Conservation (phyloP, 495 filamentous ascomycete species). For the Neurospora sp. region DNA sequence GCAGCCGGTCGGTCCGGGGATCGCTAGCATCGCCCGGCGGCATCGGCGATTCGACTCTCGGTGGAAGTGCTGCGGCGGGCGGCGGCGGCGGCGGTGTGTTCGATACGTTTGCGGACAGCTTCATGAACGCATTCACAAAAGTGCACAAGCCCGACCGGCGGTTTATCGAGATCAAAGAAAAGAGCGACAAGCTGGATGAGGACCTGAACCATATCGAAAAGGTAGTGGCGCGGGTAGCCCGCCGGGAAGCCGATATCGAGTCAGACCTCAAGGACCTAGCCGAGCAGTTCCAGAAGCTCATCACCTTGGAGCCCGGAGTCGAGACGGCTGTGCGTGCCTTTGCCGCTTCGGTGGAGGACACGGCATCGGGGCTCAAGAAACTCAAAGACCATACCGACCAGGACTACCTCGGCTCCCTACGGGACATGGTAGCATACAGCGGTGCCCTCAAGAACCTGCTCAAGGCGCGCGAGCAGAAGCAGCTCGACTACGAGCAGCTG, state of each 20-base stretch:
- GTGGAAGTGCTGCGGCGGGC: conserved; percentile 9
- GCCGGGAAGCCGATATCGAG: conserved; percentile 82
- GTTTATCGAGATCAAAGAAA: conserved; percentile 89
- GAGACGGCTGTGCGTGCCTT: conserved; percentile 73
- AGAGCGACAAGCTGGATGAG: conserved; percentile 89
- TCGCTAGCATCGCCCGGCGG: conserved; percentile 32
- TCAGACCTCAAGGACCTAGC: conserved; percentile 81
- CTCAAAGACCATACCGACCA: conserved; percentile 92
- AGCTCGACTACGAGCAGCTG: conserved; percentile 91
- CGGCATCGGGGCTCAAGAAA: conserved; percentile 56
- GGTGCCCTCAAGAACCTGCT: conserved; percentile 72
- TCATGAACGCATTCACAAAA: conserved; percentile 94
- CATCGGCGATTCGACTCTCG: background rate
- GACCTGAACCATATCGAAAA: conserved; percentile 90
- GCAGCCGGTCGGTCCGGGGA: conserved; percentile 53
- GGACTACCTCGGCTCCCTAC: conserved; percentile 80
- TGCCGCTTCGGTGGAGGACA: conserved; percentile 76
- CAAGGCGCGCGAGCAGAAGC: conserved; percentile 92
- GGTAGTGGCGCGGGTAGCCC: conserved; percentile 78
- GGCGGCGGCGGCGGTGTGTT: conserved; percentile 55
- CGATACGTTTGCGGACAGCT: conserved; percentile 89
- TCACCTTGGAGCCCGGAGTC: conserved; percentile 80
- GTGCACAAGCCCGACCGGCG: conserved; percentile 90
- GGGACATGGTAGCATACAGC: conserved; percentile 92
- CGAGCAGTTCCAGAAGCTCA: conserved; percentile 86